Evolutionary conservation across 306 rosid genomes (phyloP).

Genomic region (Acacia confusa): DNA sequence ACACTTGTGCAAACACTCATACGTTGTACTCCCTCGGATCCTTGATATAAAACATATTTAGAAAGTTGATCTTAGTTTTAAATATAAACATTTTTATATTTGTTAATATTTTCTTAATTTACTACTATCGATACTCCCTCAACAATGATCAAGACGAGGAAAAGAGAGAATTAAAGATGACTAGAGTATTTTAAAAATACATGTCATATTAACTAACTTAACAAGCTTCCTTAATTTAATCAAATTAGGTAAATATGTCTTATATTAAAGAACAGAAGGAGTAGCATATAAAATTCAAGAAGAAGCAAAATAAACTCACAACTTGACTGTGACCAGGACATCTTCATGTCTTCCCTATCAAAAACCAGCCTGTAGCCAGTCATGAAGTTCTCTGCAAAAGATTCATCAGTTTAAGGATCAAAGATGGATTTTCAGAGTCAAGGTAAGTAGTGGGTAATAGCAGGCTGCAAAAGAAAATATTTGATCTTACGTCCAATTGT

Average conservation of each 20-base stretch:
- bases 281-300: neutral
- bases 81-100: no score
- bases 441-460: conserved; percentile 1
- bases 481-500: conserved; percentile 82
- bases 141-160: no score
- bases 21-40: neutral
- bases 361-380: conserved; percentile 82
- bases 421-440: neutral
- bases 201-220: no score
- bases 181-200: no score
- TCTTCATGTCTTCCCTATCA: conserved; percentile 75
- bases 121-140: no score
- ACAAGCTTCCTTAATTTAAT: neutral
- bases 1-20: neutral
- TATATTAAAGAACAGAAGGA: neutral
- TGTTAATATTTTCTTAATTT: no score
- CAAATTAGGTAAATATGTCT: neutral
- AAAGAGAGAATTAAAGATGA: no score
- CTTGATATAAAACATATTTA: no score
- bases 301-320: conserved; percentile 59
- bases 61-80: no score
- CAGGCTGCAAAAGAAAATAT: conserved; percentile 19
- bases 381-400: conserved; percentile 87
- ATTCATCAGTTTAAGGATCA: conserved; percentile 14
- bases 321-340: conserved; percentile 82